A percentile compares a stretch with the other conserved stretches of the same genome.
These are phyloP conservation scores for Fusarium sp. DNA, from an alignment of 2,329 filamentous ascomycete genomes.

Conservation along the genomic window DNA sequence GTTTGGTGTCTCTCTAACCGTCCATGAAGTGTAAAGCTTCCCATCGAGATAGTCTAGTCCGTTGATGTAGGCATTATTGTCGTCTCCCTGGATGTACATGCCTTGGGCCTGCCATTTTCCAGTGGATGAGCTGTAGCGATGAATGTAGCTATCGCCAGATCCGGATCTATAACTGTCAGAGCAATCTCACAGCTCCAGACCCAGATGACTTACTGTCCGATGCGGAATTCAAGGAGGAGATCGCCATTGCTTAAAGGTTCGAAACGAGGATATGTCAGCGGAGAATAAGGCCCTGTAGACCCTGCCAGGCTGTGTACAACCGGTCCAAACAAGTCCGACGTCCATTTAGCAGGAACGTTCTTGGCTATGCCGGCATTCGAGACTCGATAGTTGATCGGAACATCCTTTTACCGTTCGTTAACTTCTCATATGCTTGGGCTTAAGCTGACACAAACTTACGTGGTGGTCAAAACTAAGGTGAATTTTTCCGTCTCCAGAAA, in stretches of 20 bases:
- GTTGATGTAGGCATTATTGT: slow-evolving; percentile 41
- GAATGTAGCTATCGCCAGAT: slow-evolving; percentile 36
- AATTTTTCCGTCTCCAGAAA: slow-evolving; percentile 38
- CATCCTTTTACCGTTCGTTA: not conserved
- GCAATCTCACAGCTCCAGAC: fast-evolving
- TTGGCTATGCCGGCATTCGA: slow-evolving; percentile 23
- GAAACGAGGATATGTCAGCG: slow-evolving; percentile 34
- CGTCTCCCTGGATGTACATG: slow-evolving; percentile 34
- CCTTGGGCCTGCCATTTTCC: slow-evolving; percentile 32
- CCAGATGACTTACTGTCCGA: slow-evolving; percentile 23
- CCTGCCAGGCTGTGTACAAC: slow-evolving; percentile 27
- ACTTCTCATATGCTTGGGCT: not conserved
- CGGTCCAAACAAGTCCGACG: slow-evolving; percentile 19
- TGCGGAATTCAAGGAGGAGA: slow-evolving; percentile 29
- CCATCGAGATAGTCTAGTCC: slow-evolving; percentile 26
- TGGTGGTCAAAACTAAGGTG: slow-evolving; percentile 41
- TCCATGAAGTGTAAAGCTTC: slow-evolving; percentile 38
- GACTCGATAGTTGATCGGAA: slow-evolving; percentile 34
- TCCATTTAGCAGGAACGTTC: slow-evolving; percentile 15
- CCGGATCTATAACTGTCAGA: slow-evolving; percentile 14
- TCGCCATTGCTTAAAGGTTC: slow-evolving; percentile 27
- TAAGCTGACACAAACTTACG: slow-evolving; percentile 1
- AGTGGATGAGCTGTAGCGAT: slow-evolving; percentile 38
- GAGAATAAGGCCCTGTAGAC: slow-evolving; percentile 25
- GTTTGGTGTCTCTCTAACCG: slow-evolving; percentile 31